These are phyloP conservation scores for Thinopyrum obtusiflorum DNA, from an alignment of 202 grass and related monocot species.

Conservation along the genomic window DNA sequence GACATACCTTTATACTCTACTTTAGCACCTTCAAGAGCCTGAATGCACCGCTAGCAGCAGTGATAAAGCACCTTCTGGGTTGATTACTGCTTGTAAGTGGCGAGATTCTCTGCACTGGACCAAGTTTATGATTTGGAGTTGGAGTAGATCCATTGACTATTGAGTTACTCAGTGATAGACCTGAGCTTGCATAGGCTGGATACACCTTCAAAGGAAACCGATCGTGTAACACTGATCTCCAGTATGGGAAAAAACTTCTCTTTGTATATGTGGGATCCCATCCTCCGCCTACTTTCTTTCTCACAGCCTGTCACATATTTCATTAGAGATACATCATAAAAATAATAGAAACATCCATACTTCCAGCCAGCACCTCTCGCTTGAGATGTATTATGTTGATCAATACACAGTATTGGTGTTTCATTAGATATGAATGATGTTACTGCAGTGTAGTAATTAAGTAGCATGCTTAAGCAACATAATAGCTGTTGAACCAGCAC, in stretches of 20 bases:
- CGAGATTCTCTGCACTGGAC: not conserved
- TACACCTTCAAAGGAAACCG: not conserved
- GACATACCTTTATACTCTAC: conserved; percentile 11
- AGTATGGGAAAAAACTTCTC: conserved; percentile 18
- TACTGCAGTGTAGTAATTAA: not conserved
- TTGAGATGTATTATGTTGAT: not conserved
- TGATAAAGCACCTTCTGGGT: not conserved
- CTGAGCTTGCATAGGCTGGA: conserved; percentile 17
- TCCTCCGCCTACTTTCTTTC: not conserved
- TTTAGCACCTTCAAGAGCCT: conserved; percentile 25
- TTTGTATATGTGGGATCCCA: conserved; percentile 19
- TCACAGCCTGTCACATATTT: not conserved
- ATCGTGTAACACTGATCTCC: conserved; percentile 16
- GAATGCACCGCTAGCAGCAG: not conserved
- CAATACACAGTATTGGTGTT: not conserved
- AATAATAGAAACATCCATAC: not conserved
- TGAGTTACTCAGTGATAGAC: not conserved
- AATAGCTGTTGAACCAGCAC: not conserved
- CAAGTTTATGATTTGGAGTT: not conserved
- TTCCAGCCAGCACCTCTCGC: not conserved
- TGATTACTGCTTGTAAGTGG: not conserved
- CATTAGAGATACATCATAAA: not conserved
- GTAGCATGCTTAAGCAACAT: not conserved
- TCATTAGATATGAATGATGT: not conserved
- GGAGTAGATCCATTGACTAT: not conserved